Percentiles rank a stretch among this genome's conserved stretches.
Conservation (phyloP, 2,329 filamentous ascomycete species). For the Beauveria pseudobassiana region DNA sequence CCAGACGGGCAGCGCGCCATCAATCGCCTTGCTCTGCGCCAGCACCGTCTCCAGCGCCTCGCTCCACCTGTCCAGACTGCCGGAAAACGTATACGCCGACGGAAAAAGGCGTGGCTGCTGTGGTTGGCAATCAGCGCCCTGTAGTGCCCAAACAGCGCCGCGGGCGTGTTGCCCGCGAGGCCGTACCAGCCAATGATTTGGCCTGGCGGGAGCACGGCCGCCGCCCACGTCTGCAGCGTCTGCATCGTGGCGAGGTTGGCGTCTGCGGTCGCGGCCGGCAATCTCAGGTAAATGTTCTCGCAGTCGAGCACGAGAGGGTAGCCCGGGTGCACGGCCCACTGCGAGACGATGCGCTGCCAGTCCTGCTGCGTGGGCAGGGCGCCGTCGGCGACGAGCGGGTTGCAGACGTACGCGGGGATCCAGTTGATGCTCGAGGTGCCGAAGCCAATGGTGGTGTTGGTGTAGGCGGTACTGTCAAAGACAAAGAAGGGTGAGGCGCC, state of each 20-base stretch:
- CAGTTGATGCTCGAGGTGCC: constrained; percentile 11
- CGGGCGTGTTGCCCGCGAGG: constrained; percentile 4
- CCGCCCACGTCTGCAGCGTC: constrained; percentile 10
- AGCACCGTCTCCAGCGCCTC: background rate
- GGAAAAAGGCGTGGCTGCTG: constrained; percentile 7
- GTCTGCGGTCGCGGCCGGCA: constrained; percentile 1
- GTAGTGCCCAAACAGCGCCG: constrained; percentile 5
- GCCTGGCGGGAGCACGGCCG: background rate
- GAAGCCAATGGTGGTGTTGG: constrained; percentile 10
- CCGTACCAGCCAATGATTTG: constrained; percentile 13
- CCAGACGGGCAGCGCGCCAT: constrained; percentile 3
- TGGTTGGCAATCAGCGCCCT: constrained; percentile 8
- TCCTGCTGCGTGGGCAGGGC: background rate
- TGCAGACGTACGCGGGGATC: constrained; percentile 8
- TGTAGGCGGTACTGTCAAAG: constrained; percentile 11
- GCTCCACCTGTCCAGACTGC: background rate
- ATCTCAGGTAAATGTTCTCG: constrained; percentile 5
- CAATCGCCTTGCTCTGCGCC: constrained; percentile 1
- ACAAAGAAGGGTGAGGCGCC: background rate
- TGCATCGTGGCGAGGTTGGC: constrained; percentile 4
- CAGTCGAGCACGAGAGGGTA: constrained; percentile 11
- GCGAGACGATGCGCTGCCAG: constrained; percentile 6
- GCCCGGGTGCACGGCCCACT: constrained; percentile 8
- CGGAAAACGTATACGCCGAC: constrained; percentile 7
- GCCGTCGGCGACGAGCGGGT: constrained; percentile 3